Conservation (phyloP, 176 grass and related monocot species). For the Elymus sibiricus region DNA sequence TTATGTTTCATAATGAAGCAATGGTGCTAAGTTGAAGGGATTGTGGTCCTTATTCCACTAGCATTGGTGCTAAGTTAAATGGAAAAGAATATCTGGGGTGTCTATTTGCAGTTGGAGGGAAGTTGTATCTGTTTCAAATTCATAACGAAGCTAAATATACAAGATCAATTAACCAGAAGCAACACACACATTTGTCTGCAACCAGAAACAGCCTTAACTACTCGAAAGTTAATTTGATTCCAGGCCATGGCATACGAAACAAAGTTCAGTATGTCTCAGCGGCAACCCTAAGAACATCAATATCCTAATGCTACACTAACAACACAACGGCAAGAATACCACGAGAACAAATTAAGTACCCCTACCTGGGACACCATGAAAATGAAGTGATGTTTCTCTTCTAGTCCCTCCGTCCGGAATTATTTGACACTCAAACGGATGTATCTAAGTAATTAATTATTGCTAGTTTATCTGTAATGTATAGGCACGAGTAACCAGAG, state of each 20-base stretch:
- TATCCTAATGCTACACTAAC: background rate
- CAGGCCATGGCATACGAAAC: background rate
- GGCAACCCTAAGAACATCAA: background rate
- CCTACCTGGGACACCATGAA: background rate
- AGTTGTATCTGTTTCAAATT: background rate
- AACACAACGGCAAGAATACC: background rate
- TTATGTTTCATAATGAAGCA: background rate
- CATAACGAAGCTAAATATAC: background rate
- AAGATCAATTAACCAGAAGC: background rate
- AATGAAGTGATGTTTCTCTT: background rate
- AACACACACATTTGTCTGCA: background rate
- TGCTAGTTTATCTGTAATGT: background rate
- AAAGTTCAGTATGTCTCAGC: background rate
- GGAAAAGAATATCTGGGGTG: background rate
- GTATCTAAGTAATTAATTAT: no score
- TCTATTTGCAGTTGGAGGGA: background rate
- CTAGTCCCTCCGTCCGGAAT: no score
- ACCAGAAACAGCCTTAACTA: background rate
- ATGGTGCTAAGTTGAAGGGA: background rate
- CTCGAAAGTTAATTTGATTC: background rate
- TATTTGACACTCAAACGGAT: no score
- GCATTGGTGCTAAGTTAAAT: background rate
- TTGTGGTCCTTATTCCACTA: background rate
- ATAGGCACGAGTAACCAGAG: background rate
- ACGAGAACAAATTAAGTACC: background rate